Percentiles rank a stretch among this genome's conserved stretches.
Evolutionary conservation across 2,329 filamentous ascomycete species (phyloP).

Genomic region (Paracamarosporium sp.): DNA sequence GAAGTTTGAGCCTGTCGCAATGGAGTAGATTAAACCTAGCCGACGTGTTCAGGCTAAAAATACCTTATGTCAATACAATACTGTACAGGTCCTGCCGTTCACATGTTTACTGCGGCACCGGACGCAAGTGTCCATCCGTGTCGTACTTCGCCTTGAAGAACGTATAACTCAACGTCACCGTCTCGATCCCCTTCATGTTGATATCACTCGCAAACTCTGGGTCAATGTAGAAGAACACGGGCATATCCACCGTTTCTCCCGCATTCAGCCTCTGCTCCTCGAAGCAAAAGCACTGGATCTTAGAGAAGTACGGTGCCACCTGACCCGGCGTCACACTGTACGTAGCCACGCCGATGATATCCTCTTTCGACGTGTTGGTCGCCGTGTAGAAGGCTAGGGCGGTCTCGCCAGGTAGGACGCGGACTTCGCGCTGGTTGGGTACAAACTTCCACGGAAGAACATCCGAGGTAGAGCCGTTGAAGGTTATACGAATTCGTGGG

Average conservation of each 20-base stretch:
- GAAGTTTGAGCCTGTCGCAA: constrained; percentile 40
- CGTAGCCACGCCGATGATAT: constrained; percentile 97
- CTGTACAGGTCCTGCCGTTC: neutral
- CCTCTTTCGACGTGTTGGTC: constrained; percentile 85
- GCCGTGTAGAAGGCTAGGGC: constrained; percentile 97
- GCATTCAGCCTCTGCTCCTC: constrained; percentile 93
- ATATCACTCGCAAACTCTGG: constrained; percentile 92
- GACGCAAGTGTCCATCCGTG: constrained; percentile 74
- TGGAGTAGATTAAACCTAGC: constrained; percentile 29
- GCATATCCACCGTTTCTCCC: constrained; percentile 98
- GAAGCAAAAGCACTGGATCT: constrained; percentile 99
- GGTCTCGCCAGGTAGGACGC: constrained; percentile 93
- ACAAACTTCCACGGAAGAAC: constrained; percentile 97
- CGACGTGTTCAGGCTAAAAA: neutral
- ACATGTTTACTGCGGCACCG: constrained; percentile 40
- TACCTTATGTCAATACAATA: constrained; percentile 2
- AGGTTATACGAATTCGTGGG: constrained; percentile 90
- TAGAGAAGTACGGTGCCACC: constrained; percentile 97
- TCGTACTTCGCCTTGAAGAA: constrained; percentile 96
- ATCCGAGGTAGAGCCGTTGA: constrained; percentile 94
- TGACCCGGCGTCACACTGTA: constrained; percentile 97
- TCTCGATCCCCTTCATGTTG: constrained; percentile 92
- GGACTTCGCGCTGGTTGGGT: constrained; percentile 95
- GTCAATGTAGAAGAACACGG: constrained; percentile 98
- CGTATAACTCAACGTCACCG: constrained; percentile 94